Conservation (phyloP, 768 basidiomycete genomes). For the Mycena galericulata region DNA sequence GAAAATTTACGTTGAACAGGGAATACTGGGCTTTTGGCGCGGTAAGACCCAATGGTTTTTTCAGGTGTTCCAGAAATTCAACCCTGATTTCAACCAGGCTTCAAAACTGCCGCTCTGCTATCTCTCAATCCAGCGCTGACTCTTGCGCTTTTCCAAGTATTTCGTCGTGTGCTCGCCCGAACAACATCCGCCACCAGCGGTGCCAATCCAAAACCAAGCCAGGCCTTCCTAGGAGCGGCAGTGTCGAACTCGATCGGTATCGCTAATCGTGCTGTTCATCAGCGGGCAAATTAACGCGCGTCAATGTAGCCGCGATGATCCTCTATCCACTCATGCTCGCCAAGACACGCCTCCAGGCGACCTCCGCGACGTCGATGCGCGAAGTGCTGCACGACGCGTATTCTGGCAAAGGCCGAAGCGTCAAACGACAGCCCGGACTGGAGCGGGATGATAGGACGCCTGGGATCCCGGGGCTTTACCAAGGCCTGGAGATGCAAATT, state of each 20-base stretch:
- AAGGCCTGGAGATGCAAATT: conserved; percentile 63
- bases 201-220: conserved; percentile 51
- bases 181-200: conserved; percentile 34
- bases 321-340: conserved; percentile 72
- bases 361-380: conserved; percentile 52
- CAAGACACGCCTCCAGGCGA: conserved; percentile 64
- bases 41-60: conserved; percentile 47
- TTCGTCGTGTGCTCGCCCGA: conserved; percentile 53
- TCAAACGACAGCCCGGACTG: conserved; percentile 17
- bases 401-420: conserved; percentile 29
- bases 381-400: conserved; percentile 52
- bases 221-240: conserved; percentile 70
- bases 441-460: conserved; percentile 29
- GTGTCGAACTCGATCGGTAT: conserved; percentile 62
- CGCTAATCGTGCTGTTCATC: too few relatives aligned
- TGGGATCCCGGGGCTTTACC: conserved; percentile 59
- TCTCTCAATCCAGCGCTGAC: conserved; percentile 71
- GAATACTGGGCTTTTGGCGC: conserved; percentile 67
- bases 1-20: conserved; percentile 60
- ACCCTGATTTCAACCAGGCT: conserved; percentile 51
- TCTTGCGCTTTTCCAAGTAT: conserved; percentile 64
- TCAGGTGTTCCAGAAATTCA: background rate
- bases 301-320: conserved; percentile 51
- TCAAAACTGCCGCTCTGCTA: conserved; percentile 60
- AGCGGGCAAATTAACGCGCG: background rate